These are phyloP conservation scores for Vicia villosa DNA, from an alignment of 306 rosid genomes.

Conservation along the genomic window DNA sequence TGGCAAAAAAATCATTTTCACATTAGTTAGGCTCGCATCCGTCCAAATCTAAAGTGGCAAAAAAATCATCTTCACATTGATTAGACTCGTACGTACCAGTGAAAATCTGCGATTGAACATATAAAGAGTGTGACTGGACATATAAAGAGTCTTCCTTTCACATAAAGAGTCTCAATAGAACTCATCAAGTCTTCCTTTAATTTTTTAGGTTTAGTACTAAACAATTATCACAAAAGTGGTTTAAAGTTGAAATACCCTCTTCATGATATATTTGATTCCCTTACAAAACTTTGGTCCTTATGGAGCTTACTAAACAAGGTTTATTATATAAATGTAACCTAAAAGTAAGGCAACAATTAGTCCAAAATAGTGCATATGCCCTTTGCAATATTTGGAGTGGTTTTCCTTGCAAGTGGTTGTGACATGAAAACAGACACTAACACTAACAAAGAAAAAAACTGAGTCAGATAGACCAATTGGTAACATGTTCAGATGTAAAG, in stretches of 20 bases:
- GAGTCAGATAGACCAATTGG: slow-evolving; percentile 33
- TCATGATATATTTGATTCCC: slow-evolving; percentile 28
- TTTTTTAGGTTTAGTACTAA: not conserved
- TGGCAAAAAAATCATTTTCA: too few species aligned
- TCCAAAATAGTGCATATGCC: slow-evolving; percentile 10
- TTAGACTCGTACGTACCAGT: too few species aligned
- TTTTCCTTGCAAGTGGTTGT: slow-evolving; percentile 16
- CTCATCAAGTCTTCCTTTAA: too few species aligned
- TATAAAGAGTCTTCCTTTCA: too few species aligned
- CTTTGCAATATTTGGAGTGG: slow-evolving; percentile 32
- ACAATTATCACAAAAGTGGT: slow-evolving; percentile 28
- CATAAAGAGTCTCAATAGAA: too few species aligned
- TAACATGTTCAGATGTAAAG: slow-evolving; percentile 34
- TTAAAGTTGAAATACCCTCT: not conserved
- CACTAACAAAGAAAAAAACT: slow-evolving; percentile 38
- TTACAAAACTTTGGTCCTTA: not conserved
- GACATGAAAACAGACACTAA: slow-evolving; percentile 35
- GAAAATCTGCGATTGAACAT: too few species aligned
- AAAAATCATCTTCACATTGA: too few species aligned
- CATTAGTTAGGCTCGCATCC: too few species aligned
- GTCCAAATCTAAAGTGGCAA: too few species aligned
- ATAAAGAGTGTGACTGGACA: too few species aligned
- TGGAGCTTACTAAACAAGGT: not conserved
- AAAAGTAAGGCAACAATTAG: slow-evolving; percentile 20
- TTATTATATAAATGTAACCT: slow-evolving; percentile 7